These are phyloP conservation scores for Cordyceps militaris DNA, from an alignment of 2,329 filamentous ascomycete genomes.

Conservation along the genomic window DNA sequence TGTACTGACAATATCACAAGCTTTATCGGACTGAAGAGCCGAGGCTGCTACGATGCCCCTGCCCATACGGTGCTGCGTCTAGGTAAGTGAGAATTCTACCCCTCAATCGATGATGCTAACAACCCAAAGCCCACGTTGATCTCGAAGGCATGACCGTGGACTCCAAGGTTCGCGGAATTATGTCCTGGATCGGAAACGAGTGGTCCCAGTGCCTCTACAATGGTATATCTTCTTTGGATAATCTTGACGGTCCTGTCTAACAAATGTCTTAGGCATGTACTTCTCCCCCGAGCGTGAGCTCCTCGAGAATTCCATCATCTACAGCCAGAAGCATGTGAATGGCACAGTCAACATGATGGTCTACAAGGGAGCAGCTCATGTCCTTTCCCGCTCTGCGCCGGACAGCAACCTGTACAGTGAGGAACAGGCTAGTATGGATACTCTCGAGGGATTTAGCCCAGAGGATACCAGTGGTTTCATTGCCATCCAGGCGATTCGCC, in stretches of 20 bases:
- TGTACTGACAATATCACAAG: constrained; percentile 4
- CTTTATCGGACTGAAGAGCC: constrained; percentile 28
- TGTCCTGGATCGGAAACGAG: constrained; percentile 30
- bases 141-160: constrained; percentile 46
- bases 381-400: constrained; percentile 38
- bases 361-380: constrained; percentile 44
- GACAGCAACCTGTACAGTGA: constrained; percentile 45
- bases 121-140: constrained; percentile 29
- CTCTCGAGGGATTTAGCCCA: constrained; percentile 53
- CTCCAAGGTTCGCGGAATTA: constrained; percentile 44
- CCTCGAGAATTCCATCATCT: constrained; percentile 53
- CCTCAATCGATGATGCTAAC: background rate
- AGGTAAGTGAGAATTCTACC: background rate
- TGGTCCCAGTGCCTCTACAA: constrained; percentile 36
- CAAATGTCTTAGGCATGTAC: constrained; percentile 11
- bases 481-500: constrained; percentile 44
- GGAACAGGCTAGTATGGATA: constrained; percentile 43
- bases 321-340: constrained; percentile 47
- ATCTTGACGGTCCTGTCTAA: background rate
- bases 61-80: constrained; percentile 18
- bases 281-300: constrained; percentile 49
- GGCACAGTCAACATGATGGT: constrained; percentile 23
- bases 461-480: constrained; percentile 66
- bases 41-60: constrained; percentile 51
- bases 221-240: constrained; percentile 24